Evolutionary conservation across 148 eudicot genomes (phyloP).

Genomic region (Fallopia convolvulus): DNA sequence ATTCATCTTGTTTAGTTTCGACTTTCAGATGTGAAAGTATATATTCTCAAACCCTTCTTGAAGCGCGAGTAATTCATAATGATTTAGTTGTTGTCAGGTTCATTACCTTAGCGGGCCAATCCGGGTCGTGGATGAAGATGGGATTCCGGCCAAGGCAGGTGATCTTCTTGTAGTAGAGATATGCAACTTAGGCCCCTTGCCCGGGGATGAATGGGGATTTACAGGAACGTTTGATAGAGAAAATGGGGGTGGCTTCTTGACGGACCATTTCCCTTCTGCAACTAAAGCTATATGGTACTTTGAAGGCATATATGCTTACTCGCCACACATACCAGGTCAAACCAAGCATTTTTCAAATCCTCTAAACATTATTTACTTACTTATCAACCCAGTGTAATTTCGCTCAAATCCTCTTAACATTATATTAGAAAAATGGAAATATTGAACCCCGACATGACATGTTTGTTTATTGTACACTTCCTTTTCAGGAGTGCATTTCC

Average conservation of each 20-base stretch:
- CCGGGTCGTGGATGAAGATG: conserved; percentile 50
- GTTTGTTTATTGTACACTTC: no score
- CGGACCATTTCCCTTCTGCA: conserved; percentile 91
- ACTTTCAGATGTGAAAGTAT: not conserved
- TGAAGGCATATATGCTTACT: conserved; percentile 90
- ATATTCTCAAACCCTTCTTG: not conserved
- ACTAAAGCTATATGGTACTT: conserved; percentile 96
- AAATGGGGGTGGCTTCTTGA: conserved; percentile 87
- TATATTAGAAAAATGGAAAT: no score
- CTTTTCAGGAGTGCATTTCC: conserved; percentile 74
- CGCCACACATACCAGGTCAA: conserved; percentile 90
- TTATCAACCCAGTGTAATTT: no score
- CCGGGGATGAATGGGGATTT: conserved; percentile 93
- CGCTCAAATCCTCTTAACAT: no score
- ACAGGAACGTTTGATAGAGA: conserved; percentile 94
- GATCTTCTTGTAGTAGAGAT: conserved; percentile 85
- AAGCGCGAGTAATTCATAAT: no score
- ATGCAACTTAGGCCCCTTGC: conserved; percentile 92
- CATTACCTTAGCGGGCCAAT: conserved; percentile 92
- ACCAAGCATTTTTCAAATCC: not conserved
- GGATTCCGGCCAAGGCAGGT: conserved; percentile 67
- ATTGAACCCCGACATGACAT: no score
- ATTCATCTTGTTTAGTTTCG: not conserved
- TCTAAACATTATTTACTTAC: not conserved
- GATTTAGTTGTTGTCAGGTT: conserved; percentile 30